These are phyloP conservation scores for Boletus bicolor DNA, from an alignment of 768 basidiomycete genomes.

Conservation along the genomic window DNA sequence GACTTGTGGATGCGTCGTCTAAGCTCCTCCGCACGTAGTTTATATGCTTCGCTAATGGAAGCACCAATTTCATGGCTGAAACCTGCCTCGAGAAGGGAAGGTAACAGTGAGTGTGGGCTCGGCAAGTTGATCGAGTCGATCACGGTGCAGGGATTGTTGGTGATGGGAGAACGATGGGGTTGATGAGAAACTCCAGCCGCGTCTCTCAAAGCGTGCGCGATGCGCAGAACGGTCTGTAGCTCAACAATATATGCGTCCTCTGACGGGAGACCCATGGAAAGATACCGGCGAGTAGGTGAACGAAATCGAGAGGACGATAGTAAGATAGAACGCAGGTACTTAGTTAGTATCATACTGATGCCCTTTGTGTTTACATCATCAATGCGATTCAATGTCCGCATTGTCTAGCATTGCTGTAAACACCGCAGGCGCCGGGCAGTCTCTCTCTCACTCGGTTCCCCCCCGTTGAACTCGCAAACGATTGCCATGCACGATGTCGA, in stretches of 20 bases:
- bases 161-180: too few relatives aligned
- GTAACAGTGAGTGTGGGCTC: not conserved
- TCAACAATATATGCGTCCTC: not conserved
- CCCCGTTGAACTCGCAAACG: not conserved
- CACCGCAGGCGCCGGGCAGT: too few relatives aligned
- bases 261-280: not conserved
- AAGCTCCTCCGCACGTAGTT: not conserved
- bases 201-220: not conserved
- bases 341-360: too few relatives aligned
- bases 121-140: not conserved
- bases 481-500: not conserved
- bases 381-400: constrained; percentile 12
- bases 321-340: too few relatives aligned
- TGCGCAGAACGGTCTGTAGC: not conserved
- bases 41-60: not conserved
- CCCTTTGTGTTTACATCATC: not conserved
- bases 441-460: too few relatives aligned
- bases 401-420: not conserved
- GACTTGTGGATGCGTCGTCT: not conserved
- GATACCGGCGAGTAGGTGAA: not conserved
- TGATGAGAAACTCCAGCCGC: not conserved
- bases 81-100: not conserved
- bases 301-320: not conserved
- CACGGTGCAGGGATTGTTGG: not conserved
- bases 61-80: rapidly evolving